phyloP scores from a whole-genome alignment of 2,329 filamentous ascomycete species.

The Sarocladium strictum region DNA sequence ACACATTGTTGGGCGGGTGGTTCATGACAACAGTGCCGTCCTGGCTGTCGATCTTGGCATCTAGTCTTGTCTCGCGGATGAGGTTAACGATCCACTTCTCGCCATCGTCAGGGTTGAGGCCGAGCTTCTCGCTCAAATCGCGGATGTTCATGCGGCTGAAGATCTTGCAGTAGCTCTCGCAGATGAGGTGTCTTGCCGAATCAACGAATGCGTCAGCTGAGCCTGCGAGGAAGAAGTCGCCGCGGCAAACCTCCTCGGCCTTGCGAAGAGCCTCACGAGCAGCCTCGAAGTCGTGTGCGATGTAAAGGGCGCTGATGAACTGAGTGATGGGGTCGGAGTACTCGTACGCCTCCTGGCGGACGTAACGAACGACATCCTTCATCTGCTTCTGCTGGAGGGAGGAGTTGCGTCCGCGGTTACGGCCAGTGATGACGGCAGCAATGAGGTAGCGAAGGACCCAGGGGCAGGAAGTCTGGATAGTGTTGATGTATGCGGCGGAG shows the following conservation, averaged over 20 bases:
- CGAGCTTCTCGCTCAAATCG: constrained; percentile 87
- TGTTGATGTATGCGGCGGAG: constrained; percentile 97
- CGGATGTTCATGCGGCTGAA: constrained; percentile 98
- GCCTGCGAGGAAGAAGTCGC: constrained; percentile 90
- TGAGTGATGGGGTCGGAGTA: constrained; percentile 94
- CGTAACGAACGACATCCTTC: constrained; percentile 93
- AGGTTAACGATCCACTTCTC: constrained; percentile 99
- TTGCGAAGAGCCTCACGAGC: constrained; percentile 80
- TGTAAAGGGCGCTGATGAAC: constrained; percentile 92
- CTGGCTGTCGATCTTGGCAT: constrained; percentile 99
- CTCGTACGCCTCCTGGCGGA: constrained; percentile 96
- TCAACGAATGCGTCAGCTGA: constrained; percentile 88
- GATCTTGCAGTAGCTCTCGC: constrained; percentile 99
- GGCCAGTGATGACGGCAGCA: constrained; percentile 91
- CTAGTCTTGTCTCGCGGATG: constrained; percentile 92
- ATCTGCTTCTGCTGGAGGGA: constrained; percentile 94
- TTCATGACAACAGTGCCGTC: constrained; percentile 99
- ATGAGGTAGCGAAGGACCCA: constrained; percentile 95
- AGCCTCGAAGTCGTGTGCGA: constrained; percentile 85
- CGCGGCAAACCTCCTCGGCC: constrained; percentile 84
- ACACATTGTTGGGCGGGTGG: constrained; percentile 95
- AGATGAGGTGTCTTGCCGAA: constrained; percentile 90
- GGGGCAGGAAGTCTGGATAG: constrained; percentile 94
- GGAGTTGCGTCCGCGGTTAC: constrained; percentile 73
- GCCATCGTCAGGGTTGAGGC: constrained; percentile 86